Evolutionary conservation across 306 rosid genomes (phyloP).

Genomic region (Pyrus bretschneideri): DNA sequence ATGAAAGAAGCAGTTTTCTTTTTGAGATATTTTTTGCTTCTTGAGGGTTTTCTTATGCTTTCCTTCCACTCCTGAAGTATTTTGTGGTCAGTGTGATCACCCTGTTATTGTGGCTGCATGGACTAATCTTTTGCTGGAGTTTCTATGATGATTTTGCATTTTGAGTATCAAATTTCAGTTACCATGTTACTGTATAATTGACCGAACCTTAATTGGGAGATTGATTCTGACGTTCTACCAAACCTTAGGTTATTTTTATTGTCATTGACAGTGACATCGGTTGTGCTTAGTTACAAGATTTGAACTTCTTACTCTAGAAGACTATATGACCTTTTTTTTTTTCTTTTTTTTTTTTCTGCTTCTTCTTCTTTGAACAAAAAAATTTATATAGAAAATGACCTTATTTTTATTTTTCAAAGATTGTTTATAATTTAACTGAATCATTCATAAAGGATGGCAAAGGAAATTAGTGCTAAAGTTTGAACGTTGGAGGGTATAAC

Average conservation of each 20-base stretch:
- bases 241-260: not conserved
- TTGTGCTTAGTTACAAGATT: not conserved
- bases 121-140: not conserved
- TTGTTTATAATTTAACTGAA: not conserved
- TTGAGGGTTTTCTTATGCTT: not conserved
- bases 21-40: not conserved
- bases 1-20: not conserved
- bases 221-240: not conserved
- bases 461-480: not conserved
- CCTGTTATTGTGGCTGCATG: not conserved
- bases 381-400: not conserved
- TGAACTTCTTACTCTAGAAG: not conserved
- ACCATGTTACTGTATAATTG: not conserved
- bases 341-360: no score
- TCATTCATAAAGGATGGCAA: not conserved
- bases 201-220: not conserved
- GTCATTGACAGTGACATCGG: not conserved
- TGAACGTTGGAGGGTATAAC: not conserved
- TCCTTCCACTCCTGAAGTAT: not conserved
- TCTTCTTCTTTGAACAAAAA: no score
- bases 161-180: not conserved
- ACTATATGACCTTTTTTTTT: not conserved
- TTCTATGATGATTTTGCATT: not conserved
- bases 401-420: not conserved
- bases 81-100: not conserved